phyloP scores from a whole-genome alignment of 1,284 basidiomycete genomes.

The Leccinum pachyderme region DNA sequence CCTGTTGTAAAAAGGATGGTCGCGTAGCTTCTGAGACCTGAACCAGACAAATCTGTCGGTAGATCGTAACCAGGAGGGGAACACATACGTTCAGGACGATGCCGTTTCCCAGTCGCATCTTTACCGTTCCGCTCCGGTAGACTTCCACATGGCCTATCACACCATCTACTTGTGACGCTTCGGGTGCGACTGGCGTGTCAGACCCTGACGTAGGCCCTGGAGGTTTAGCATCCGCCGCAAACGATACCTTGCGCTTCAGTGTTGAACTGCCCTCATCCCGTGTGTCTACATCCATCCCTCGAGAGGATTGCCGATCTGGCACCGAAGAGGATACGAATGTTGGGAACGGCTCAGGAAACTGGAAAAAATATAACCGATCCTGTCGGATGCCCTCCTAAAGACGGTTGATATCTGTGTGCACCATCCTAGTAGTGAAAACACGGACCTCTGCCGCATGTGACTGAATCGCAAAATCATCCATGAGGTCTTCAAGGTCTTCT shows the following conservation, averaged over 20 bases:
- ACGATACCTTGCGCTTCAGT: slow-evolving; percentile 53
- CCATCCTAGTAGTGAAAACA: slow-evolving; percentile 4
- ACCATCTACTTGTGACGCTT: slow-evolving; percentile 58
- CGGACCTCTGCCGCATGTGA: slow-evolving; percentile 42
- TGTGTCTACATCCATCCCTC: slow-evolving; percentile 31
- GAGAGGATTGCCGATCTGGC: slow-evolving; percentile 17
- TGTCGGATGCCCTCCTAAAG: slow-evolving; percentile 46
- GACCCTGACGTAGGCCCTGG: slow-evolving; percentile 29
- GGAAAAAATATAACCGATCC: slow-evolving; percentile 85
- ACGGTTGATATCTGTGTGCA: slow-evolving; percentile 4
- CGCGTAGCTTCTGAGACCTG: slow-evolving; percentile 85
- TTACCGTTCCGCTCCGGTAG: slow-evolving; percentile 82
- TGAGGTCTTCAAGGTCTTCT: slow-evolving; percentile 81
- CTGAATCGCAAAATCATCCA: slow-evolving; percentile 71
- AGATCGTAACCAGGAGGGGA: slow-evolving; percentile 5
- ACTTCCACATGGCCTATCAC: slow-evolving; percentile 81
- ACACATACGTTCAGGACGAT: slow-evolving; percentile 77
- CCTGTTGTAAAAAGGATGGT: slow-evolving; percentile 87
- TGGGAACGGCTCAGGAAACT: slow-evolving; percentile 90
- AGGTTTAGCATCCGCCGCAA: slow-evolving; percentile 58
- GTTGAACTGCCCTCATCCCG: slow-evolving; percentile 26
- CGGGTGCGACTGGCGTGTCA: slow-evolving; percentile 27
- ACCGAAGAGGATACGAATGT: slow-evolving; percentile 50
- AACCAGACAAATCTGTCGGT: slow-evolving; percentile 4
- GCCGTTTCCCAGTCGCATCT: slow-evolving; percentile 77